Evolutionary conservation across 1,139 yeast genomes (phyloP), one percentile per base, ranked within the genome.

Genomic region (Yamadazyma diospyri): DNA sequence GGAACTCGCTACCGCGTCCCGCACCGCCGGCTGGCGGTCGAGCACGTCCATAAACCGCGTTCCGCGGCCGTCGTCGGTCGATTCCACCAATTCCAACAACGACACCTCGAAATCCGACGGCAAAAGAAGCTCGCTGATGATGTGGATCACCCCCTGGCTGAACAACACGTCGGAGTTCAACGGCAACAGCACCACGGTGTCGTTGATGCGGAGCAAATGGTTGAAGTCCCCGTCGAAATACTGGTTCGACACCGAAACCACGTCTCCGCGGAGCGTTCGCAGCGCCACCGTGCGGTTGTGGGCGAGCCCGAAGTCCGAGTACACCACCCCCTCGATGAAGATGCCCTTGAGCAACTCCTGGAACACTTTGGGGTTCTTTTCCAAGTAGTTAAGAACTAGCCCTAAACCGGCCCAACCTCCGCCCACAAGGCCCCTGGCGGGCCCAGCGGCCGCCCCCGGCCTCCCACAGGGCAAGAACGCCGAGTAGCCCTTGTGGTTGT

Each of bases 141-240:
- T 77, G 51, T 88, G 97, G 2, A 86, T 75, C 0, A 89, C 96
- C 1, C 97, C 98, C 50, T 83, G 81, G 40, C 76, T 78, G 53
- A 85, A 89, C 12, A 92, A 53, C 6, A 87, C 69, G 52, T 92
- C 97, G 2, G 78, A 64, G 39, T 76, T 70, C 32, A 68, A 64
- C 0, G 67, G 64, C 2, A 68, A 37, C 9, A 55, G 39, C 9
- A 66, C 32, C 6, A 38, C 33, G 2, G 68, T 57, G 23, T 47
- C 43, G 41, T 65, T 62, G 36, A 45, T 59, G 24, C 15, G 42
- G 28, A 47, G 61, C 27, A 27, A 57, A 47, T 57, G 57, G 32
- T 53, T 53, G 24, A 28, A 35, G 3, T 46, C 42, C 2, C 65
- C 60, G 19, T 59, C 61, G 20, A 57, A 46, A 14, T 39, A 40